Evolutionary conservation across 2,329 filamentous ascomycete species (phyloP).

Genomic region (Knoxdaviesia capensis): DNA sequence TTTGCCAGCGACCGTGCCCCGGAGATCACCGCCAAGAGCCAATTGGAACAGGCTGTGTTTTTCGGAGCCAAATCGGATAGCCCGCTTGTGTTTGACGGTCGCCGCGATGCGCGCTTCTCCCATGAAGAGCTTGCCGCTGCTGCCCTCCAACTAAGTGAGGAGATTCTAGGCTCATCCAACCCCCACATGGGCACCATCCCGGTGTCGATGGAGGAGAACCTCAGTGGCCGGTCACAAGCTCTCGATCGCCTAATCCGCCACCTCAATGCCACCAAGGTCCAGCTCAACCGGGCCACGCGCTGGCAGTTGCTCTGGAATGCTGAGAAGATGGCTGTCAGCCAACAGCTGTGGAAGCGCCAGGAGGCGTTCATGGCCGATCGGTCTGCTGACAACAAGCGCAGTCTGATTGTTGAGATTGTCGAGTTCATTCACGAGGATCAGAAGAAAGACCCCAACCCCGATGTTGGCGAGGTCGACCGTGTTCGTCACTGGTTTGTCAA

Average conservation of each 20-base stretch:
- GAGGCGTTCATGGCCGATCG: conserved; percentile 45
- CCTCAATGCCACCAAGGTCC: conserved; percentile 42
- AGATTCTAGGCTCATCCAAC: conserved; percentile 62
- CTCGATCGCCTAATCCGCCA: conserved; percentile 57
- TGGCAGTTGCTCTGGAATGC: conserved; percentile 80
- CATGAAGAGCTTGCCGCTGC: conserved; percentile 54
- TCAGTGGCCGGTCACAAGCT: conserved; percentile 51
- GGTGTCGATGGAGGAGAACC: conserved; percentile 62
- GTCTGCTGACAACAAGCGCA: conserved; percentile 40
- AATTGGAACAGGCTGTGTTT: conserved; percentile 87
- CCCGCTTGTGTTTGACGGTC: conserved; percentile 65
- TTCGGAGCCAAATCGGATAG: conserved; percentile 68
- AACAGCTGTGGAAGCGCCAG: conserved; percentile 62
- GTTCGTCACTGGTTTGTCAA: conserved; percentile 77
- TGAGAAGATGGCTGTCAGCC: conserved; percentile 71
- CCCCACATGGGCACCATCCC: conserved; percentile 53
- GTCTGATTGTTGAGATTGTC: conserved; percentile 54
- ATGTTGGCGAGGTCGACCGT: conserved; percentile 52
- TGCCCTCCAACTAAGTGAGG: conserved; percentile 57
- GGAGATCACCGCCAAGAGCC: conserved; percentile 61
- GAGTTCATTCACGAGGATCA: conserved; percentile 57
- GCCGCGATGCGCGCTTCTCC: conserved; percentile 44
- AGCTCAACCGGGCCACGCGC: conserved; percentile 44
- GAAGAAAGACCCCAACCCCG: conserved; percentile 44
- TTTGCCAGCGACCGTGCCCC: conserved; percentile 38